Percentiles rank a stretch among this genome's conserved stretches.
phyloP scores from a whole-genome alignment of 805 yeast species.

The Barnettozyma salicaria region DNA sequence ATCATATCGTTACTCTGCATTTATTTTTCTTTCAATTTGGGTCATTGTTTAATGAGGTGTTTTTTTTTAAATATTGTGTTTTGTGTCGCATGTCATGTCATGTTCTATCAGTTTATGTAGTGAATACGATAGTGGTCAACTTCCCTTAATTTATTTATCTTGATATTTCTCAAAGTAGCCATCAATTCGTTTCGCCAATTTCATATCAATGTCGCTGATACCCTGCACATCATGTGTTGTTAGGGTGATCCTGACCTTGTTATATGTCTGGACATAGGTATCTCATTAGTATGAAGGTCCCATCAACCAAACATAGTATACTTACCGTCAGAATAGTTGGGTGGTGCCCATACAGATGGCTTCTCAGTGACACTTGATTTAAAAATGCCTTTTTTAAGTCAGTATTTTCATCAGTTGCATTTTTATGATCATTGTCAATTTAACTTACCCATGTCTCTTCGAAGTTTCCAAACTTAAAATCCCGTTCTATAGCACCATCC shows the following conservation, averaged over 20 bases:
- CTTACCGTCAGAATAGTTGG: slow-evolving; percentile 52
- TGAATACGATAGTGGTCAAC: not conserved
- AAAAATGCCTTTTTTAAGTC: slow-evolving; percentile 38
- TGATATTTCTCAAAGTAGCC: slow-evolving; percentile 24
- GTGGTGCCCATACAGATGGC: slow-evolving; percentile 61
- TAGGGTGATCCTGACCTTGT: slow-evolving; percentile 44
- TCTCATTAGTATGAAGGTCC: not conserved
- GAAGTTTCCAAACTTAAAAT: slow-evolving; percentile 42
- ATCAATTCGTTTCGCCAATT: slow-evolving; percentile 46
- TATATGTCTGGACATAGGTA: slow-evolving; percentile 50
- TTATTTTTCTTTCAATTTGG: not conserved
- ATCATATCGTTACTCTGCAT: not conserved
- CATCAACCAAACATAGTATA: not conserved
- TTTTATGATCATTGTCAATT: not conserved
- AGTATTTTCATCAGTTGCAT: too few relatives aligned
- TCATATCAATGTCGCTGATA: slow-evolving; percentile 50
- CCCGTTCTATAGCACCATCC: slow-evolving; percentile 26
- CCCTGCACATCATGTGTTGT: slow-evolving; percentile 62
- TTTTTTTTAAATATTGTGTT: slow-evolving; percentile 1
- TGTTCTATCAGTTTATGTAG: not conserved
- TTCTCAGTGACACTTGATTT: slow-evolving; percentile 48
- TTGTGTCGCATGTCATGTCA: too few relatives aligned
- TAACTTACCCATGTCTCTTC: slow-evolving; percentile 54
- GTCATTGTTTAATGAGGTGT: not conserved
- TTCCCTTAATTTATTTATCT: not conserved